Base-by-base conservation (phyloP, 305 asterid species). In the Stenogyne calaminthoides region DNA sequence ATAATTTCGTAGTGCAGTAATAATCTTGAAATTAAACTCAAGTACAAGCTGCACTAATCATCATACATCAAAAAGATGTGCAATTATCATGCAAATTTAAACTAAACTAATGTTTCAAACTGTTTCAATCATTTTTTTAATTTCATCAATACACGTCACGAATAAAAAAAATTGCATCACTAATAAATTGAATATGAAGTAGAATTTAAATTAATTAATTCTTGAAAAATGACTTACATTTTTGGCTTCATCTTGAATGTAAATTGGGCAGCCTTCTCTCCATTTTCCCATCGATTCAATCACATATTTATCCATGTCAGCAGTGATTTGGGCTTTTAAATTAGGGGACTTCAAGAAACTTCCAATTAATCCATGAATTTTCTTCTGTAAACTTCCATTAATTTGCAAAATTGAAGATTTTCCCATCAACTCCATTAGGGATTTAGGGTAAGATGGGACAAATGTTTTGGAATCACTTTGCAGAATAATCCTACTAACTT, bases 401-500 rank as follows among this genome's bases (percentile, higher is more conserved):
- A 93, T 84, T 56, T 87, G 86, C 82, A 93, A 69, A 2, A 93
- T 89, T 0, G 98, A 93, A 3, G 91, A 85, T 32, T 87, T 89
- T 8, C 98, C 98, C 91, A 91, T 88, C 67, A 93, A 77, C 69
- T 93, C 96, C 70, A 88, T 91, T 2, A 93, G 80, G n/a, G 98
- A 93, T 76, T 86, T 93, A 0, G 98, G 98, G 72, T 93, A 93
- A 34, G 89, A 91, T 1, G 98, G 96, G 56, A 91, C 89, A 59
- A 91, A 93, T 7, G 88, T 85, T 39, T 64, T 91, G 11, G 86
- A 82, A 88, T 93, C 97, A 69, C 98, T 93, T 27, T 89, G 98
- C 11, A 93, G 82, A 55, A 93, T 84, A 7, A 80, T 75, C 70
- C 84, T 82, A 16, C 86, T 93, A 67, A 93, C 96, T 82, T 93